These are phyloP conservation scores for Apiospora pterosperma DNA, from an alignment of 2,329 filamentous ascomycete genomes.

Conservation along the genomic window DNA sequence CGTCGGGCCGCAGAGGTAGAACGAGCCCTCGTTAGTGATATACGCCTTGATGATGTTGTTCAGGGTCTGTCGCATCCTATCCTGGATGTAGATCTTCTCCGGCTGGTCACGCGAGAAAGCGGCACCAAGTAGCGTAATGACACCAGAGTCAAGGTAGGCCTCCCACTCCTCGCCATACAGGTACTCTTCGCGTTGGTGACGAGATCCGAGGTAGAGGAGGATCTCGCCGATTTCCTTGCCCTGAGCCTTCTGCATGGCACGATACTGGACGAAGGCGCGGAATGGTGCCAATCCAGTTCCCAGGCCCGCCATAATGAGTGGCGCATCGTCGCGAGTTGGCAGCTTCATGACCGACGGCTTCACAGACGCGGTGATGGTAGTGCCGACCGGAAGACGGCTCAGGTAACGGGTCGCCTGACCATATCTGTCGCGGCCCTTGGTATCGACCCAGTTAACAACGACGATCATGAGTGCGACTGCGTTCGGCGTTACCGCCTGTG, in stretches of 20 bases:
- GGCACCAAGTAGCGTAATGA: constrained; percentile 88
- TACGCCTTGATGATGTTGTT: constrained; percentile 82
- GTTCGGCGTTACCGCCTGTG: constrained; percentile 87
- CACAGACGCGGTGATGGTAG: constrained; percentile 84
- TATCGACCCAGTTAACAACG: constrained; percentile 92
- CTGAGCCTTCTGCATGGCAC: constrained; percentile 95
- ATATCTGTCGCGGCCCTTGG: constrained; percentile 80
- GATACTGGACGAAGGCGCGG: constrained; percentile 97
- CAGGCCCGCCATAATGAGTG: constrained; percentile 98
- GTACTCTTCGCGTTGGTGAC: constrained; percentile 97
- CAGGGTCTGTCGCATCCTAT: constrained; percentile 89
- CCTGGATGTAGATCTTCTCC: constrained; percentile 99
- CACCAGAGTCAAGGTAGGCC: constrained; percentile 90
- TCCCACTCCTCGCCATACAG: constrained; percentile 99
- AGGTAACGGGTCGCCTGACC: constrained; percentile 94
- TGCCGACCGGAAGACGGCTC: constrained; percentile 68
- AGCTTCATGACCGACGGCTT: constrained; percentile 99
- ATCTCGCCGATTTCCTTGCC: constrained; percentile 93
- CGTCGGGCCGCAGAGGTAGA: constrained; percentile 96
- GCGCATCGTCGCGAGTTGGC: constrained; percentile 80
- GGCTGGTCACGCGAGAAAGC: constrained; percentile 97
- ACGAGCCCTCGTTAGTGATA: constrained; percentile 80
- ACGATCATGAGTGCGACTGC: constrained; percentile 95
- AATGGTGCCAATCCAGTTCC: constrained; percentile 98
- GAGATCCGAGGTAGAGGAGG: constrained; percentile 92